phyloP scores from a whole-genome alignment of 306 rosid genomes.

The Trifolium fragiferum region DNA sequence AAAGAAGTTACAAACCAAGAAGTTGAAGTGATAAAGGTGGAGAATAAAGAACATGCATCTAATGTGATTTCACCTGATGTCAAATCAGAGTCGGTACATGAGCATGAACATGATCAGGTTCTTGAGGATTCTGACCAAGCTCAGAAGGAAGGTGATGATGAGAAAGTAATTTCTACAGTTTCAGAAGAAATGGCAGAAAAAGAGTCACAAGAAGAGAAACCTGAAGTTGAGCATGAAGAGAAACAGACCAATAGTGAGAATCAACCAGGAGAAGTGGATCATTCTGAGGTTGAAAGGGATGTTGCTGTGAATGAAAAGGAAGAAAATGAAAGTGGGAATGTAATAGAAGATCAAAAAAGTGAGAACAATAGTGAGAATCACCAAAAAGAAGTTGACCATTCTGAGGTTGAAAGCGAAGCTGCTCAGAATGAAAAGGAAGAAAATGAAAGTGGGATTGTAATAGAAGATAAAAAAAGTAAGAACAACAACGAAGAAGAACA shows the following conservation, averaged over 20 bases:
- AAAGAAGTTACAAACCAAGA: conserved; percentile 36
- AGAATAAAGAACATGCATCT: conserved; percentile 27
- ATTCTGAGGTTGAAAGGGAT: conserved; percentile 37
- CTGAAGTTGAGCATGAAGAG: conserved; percentile 35
- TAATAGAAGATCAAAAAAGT: conserved; percentile 27
- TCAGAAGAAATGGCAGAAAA: conserved; percentile 42
- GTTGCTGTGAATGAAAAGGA: conserved; percentile 41
- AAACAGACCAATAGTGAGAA: conserved; percentile 3
- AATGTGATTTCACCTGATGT: conserved; percentile 14
- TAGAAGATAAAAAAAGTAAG: conserved; percentile 30
- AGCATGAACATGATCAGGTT: conserved; percentile 28
- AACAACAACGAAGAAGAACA: conserved; percentile 14
- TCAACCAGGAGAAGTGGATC: conserved; percentile 20
- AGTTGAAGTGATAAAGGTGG: conserved; percentile 26
- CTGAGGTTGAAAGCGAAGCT: conserved; percentile 32
- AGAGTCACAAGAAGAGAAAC: neutral
- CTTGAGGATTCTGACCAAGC: conserved; percentile 35
- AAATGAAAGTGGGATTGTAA: neutral
- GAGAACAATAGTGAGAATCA: conserved; percentile 6
- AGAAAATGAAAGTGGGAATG: conserved; percentile 23
- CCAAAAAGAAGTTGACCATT: neutral
- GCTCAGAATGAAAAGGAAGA: conserved; percentile 43
- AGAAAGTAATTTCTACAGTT: conserved; percentile 41
- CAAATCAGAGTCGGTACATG: conserved; percentile 19
- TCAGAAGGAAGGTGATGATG: conserved; percentile 35